Base-by-base conservation (phyloP, 805 yeast species). In the Barnettozyma salicaria region DNA sequence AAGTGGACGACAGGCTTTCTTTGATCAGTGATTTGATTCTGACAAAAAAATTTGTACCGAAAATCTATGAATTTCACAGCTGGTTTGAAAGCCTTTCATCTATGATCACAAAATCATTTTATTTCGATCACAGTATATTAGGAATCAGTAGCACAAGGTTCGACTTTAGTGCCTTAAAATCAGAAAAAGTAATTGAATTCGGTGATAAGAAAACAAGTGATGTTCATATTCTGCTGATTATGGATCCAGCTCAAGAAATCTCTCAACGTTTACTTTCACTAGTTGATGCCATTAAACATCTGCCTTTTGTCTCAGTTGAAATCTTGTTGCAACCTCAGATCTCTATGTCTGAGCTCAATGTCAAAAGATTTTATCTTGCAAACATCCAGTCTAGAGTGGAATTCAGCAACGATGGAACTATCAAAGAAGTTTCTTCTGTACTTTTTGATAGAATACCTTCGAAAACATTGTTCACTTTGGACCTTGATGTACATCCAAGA, bases 161-260 rank as follows among this genome's bases (percentile, higher is more conserved):
- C 45, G 76, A 74, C 44, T 59, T 76, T 27, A 50, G 60, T 10
- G 50, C 59, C 49, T 52, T 45, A 31, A 48, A 40, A 30, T 53
- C 47, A 5, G 44, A 31, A 4, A 39, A 34, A 10, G 37, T 55
- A 32, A 50, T 56, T 25, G 52, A 49, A 11, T 50, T 46, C 25
- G 57, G 54, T 8, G 46, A 48, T 7, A 45, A 45, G 1, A 41
- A 46, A 0, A 39, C 52, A 3, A 65, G 70, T 22, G 56, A 60
- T 13, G 53, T 87, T 16, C 81, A 81, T 42, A 50, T 88, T 5
- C 57, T 74, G 5, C 62, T 83, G 0, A 58, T 83, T 1, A 50
- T 85, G 27, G 88, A 92, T 54, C 97, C 97, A 1, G 57, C 77
- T 2, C 72, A 74, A 41, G 89, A 82, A 47, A 49, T 62, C 12